Evolutionary conservation across 1,284 basidiomycete genomes (phyloP), one percentile per base, ranked within the genome.

Genomic region (Ceratorhiza oryzae-sativae): DNA sequence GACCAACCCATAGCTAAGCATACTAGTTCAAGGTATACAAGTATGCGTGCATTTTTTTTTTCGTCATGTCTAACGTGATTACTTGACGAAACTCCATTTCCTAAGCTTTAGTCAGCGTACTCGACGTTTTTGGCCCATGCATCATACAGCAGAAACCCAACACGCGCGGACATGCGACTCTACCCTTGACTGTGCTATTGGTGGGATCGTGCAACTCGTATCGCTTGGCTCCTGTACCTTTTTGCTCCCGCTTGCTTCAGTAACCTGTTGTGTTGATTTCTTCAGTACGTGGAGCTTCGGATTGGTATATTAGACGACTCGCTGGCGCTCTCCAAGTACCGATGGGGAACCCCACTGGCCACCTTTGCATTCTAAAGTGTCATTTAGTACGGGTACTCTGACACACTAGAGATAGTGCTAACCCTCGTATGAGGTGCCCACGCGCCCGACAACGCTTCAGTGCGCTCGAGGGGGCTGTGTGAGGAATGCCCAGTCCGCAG

Each of bases 401-500:
- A 49, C 46, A 20, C 9, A 49, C 10, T 20, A 2, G 46, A n/a
- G n/a, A n/a, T n/a, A n/a, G 12, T 27, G 27, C 25, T 27, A 13
- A 27, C 49, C 25, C 27, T 13, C 27, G 23, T 13, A 12, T 27
- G 27, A 53, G 25, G 49, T 30, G 15, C 27, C 30, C 25, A 53
- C 8, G 49, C 25, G 49, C 23, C 49, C 23, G 20, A 30, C 30
- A 10, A 53, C 18, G 49, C 49, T 13, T 30, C 8, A 53, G 23
- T 27, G 27, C 18, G 8, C 18, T 8, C 49, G 9, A 53, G 25
- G 65, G 51, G 65, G 53, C 41, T 70, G 39, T 56, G 65, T 55
- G 51, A 46, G 2, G 36, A 58, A 32, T 18, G 2, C 12, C 41
- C 23, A 39, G 46, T 70, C 65, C 65, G 65, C 65, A 70, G 65